Evolutionary conservation across 75 land plant species (phyloP).

Genomic region (Sequoia sempervirens): DNA sequence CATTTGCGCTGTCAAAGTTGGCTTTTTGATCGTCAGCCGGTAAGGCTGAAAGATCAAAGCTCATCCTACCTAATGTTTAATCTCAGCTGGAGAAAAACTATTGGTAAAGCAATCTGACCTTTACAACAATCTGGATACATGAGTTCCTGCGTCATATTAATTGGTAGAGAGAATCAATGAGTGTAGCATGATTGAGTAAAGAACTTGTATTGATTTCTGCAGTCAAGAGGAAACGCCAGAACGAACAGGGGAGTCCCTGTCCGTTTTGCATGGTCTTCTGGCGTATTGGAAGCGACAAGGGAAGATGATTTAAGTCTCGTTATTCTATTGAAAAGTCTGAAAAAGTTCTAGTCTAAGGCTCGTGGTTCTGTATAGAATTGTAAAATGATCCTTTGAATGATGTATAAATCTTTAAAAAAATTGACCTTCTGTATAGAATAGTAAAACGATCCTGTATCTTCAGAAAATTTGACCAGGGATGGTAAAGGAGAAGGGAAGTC

Average conservation of each 20-base stretch:
- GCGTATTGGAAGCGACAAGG: slow-evolving; percentile 12
- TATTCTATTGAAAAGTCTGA: no score
- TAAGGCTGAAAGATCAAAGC: background rate
- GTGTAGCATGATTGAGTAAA: background rate
- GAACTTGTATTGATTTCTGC: background rate
- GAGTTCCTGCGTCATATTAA: background rate
- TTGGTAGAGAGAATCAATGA: background rate
- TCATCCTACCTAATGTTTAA: background rate
- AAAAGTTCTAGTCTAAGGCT: no score
- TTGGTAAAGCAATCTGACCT: background rate
- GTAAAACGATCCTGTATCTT: no score
- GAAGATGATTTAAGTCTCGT: background rate
- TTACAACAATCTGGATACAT: background rate
- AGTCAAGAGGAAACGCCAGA: background rate
- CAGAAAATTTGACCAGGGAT: no score
- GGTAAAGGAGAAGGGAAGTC: no score
- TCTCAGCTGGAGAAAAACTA: background rate
- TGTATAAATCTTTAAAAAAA: no score
- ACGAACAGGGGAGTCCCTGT: background rate
- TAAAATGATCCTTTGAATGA: no score
- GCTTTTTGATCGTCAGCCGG: background rate
- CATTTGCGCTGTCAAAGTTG: background rate
- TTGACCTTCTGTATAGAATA: no score
- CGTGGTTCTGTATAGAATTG: no score
- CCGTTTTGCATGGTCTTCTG: background rate